Evolutionary conservation across 2,329 filamentous ascomycete genomes (phyloP), one percentile per base, ranked within the genome.

Genomic region (Delphinella strobiligena): DNA sequence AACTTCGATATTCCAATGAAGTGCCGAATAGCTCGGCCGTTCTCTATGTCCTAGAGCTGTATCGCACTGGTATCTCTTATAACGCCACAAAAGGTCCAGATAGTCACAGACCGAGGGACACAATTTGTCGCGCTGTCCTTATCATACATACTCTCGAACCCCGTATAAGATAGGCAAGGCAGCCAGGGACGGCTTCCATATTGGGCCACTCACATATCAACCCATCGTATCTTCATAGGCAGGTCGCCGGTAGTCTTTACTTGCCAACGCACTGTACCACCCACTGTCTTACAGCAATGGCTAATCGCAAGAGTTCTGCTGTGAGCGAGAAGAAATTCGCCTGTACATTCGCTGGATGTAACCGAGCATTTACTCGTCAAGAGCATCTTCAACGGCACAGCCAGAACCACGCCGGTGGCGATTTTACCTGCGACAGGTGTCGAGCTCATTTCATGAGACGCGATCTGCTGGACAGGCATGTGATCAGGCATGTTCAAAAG

Each of bases 391-490:
- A 73, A 43, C 64, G 73, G 11, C 74, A 78, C 54, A 62, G 67
- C 16, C 58, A 75, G 37, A 77, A 77, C 48, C 74, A 76, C 49
- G 60, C 62, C n/a, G 59, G 62, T 19, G 65, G 66, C 1, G 67
- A 71, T 32, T 67, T 66, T 44, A 75, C 72, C 3, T 80, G 75
- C 49, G 56, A 67, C 36, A 60, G 75, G 49, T 80, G 76, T 46
- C 66, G 67, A 41, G 72, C 73, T 19, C 72, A 76, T 50, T 79
- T 78, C 54, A 73, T 74, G 49, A 64, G 75, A 33, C 70, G 68
- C 18, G 75, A 79, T 54, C 56, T 79, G 31, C 55, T 76, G 77
- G 74, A 70, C 31, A 64, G 75, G 47, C 75, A 80, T 53, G 69
- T 78, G 61, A 52, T 55, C 36, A 63, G 68, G 5, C 68, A 71